These are phyloP conservation scores for Clitopilus passeckerianus DNA, from an alignment of 768 basidiomycete genomes.

Conservation along the genomic window DNA sequence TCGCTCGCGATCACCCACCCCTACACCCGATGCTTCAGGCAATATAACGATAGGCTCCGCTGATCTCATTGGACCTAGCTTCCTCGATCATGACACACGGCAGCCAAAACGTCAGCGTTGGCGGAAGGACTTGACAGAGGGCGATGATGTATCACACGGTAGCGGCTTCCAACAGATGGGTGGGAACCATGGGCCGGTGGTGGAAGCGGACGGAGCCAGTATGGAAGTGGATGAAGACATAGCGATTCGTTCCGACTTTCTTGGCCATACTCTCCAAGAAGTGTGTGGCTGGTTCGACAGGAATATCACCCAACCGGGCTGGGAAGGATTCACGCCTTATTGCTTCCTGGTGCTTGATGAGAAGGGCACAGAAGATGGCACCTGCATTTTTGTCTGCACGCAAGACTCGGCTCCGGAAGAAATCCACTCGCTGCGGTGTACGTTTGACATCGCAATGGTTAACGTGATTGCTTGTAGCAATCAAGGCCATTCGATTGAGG, in stretches of 20 bases:
- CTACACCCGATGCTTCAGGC: too few relatives aligned
- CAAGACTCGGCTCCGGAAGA: not conserved
- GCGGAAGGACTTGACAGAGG: too few relatives aligned
- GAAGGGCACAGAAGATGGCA: not conserved
- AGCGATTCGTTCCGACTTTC: not conserved
- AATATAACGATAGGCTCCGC: too few relatives aligned
- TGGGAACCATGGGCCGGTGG: too few relatives aligned
- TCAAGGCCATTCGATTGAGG: not conserved
- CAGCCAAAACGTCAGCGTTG: too few relatives aligned
- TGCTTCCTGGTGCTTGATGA: not conserved
- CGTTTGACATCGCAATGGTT: not conserved
- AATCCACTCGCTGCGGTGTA: slow-evolving; percentile 1
- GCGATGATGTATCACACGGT: too few relatives aligned
- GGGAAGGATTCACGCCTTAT: not conserved
- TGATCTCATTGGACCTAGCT: too few relatives aligned
- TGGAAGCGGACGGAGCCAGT: too few relatives aligned
- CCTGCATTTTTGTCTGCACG: not conserved
- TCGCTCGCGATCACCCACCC: too few relatives aligned
- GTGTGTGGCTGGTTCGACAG: not conserved
- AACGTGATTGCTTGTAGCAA: not conserved
- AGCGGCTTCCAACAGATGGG: too few relatives aligned
- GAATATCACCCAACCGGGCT: not conserved
- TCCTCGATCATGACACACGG: too few relatives aligned
- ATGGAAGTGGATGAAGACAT: too few relatives aligned
- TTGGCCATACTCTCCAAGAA: not conserved